Conservation (phyloP, 2,329 filamentous ascomycete species). For the Neoarthrinium moseri region DNA sequence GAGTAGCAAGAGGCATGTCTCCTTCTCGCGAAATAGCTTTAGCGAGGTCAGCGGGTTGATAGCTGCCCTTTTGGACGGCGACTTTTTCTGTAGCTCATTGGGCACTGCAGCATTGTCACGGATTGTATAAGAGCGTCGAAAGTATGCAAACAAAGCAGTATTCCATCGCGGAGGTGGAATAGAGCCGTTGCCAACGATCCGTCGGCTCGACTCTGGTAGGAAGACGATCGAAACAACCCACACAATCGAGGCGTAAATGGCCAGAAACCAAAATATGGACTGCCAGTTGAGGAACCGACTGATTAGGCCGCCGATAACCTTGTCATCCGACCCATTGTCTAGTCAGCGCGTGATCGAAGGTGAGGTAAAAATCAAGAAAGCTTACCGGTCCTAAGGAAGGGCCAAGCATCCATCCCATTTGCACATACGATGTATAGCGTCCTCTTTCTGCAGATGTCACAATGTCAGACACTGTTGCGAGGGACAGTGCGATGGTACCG, state of each 20-base stretch:
- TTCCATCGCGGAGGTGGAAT: background rate
- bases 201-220: constrained; percentile 22
- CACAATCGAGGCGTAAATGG: constrained; percentile 33
- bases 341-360: background rate
- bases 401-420: constrained; percentile 29
- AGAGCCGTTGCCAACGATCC: constrained; percentile 10
- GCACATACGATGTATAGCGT: constrained; percentile 37
- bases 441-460: constrained; percentile 34
- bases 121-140: constrained; percentile 42
- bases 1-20: constrained; percentile 49
- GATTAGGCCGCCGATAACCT: constrained; percentile 42
- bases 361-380: background rate
- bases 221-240: constrained; percentile 36
- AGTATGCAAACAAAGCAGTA: background rate
- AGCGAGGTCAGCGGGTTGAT: constrained; percentile 49
- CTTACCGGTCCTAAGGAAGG: constrained; percentile 18
- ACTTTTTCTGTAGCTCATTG: constrained; percentile 27
- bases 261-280: constrained; percentile 52
- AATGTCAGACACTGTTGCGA: constrained; percentile 37
- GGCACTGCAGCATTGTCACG: constrained; percentile 17
- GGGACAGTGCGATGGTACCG: constrained; percentile 39
- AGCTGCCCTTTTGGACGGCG: constrained; percentile 34
- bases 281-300: constrained; percentile 48
- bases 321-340: constrained; percentile 29
- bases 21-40: constrained; percentile 54